Conservation (phyloP, 2,329 filamentous ascomycete species). For the Aspergillus aculeatus region DNA sequence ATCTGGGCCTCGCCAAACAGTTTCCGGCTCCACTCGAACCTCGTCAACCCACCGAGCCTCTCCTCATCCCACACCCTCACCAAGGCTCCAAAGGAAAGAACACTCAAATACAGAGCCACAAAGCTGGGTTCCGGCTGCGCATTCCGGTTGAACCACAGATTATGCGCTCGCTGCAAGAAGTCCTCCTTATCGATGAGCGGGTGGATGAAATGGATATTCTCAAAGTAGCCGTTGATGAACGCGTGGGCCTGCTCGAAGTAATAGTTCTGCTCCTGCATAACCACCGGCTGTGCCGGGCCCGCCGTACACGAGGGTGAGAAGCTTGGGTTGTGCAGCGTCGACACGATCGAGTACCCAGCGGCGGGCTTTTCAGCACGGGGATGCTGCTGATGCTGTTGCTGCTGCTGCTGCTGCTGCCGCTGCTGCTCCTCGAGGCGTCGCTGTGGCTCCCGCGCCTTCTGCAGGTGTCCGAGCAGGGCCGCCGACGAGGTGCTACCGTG, state of each 20-base stretch:
- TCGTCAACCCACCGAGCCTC: slow-evolving; percentile 43
- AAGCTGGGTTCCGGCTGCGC: slow-evolving; percentile 42
- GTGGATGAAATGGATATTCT: slow-evolving; percentile 50
- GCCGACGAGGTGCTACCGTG: slow-evolving; percentile 51
- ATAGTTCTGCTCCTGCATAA: slow-evolving; percentile 33
- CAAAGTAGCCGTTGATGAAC: slow-evolving; percentile 51
- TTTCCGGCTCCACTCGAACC: slow-evolving; percentile 49
- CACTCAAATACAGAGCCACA: slow-evolving; percentile 48
- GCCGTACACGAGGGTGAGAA: slow-evolving; percentile 37
- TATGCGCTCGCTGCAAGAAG: slow-evolving; percentile 46
- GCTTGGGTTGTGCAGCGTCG: slow-evolving; percentile 48
- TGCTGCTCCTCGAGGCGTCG: slow-evolving; percentile 16
- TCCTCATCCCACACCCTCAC: slow-evolving; percentile 47
- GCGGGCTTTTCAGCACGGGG: slow-evolving; percentile 8
- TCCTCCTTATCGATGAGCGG: slow-evolving; percentile 49
- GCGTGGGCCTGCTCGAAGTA: slow-evolving; percentile 47
- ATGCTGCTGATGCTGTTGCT: slow-evolving; percentile 2
- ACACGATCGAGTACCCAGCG: slow-evolving; percentile 42
- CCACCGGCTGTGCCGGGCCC: slow-evolving; percentile 20
- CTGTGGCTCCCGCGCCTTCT: slow-evolving; percentile 30
- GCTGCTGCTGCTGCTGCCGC: slow-evolving; percentile 1
- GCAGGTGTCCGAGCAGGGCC: slow-evolving; percentile 45
- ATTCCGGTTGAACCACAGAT: slow-evolving; percentile 42
- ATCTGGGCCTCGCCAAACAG: slow-evolving; percentile 46
- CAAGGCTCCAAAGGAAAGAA: slow-evolving; percentile 49